Percentiles rank a stretch among this genome's conserved stretches.
These are phyloP conservation scores for Salvia sclarea DNA, from an alignment of 305 asterid genomes.

Conservation along the genomic window DNA sequence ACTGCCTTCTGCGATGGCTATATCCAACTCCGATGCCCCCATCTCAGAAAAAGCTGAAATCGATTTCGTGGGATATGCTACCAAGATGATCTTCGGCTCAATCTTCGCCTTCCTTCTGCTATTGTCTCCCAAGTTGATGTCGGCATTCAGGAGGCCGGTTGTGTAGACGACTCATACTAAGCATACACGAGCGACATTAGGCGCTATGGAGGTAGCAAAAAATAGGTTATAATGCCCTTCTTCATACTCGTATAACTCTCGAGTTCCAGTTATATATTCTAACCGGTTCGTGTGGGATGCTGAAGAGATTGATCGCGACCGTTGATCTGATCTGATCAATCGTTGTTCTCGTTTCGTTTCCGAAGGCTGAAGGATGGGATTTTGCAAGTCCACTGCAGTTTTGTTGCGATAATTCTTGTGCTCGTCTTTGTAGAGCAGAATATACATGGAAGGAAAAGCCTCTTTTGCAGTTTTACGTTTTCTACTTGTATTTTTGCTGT, in stretches of 20 bases:
- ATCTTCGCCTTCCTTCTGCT: slow-evolving; percentile 69
- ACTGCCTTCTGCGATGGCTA: slow-evolving; percentile 70
- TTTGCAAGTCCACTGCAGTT: background rate
- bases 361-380: background rate
- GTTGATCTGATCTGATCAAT: background rate
- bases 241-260: background rate
- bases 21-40: slow-evolving; percentile 37
- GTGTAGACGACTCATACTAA: slow-evolving; percentile 25
- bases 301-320: too few species aligned
- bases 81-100: slow-evolving; percentile 68
- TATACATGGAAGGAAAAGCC: background rate
- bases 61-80: slow-evolving; percentile 47
- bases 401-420: background rate
- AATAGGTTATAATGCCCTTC: background rate
- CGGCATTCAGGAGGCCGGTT: slow-evolving; percentile 48
- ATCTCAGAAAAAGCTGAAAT: slow-evolving; percentile 37
- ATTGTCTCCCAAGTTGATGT: slow-evolving; percentile 51
- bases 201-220: background rate
- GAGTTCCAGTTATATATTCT: background rate
- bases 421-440: too few species aligned
- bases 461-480: background rate
- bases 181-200: background rate
- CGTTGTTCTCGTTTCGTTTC: background rate
- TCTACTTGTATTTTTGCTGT: background rate
- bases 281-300: background rate